Conservation (phyloP, 306 rosid species). For the Citrullus colocynthis region DNA sequence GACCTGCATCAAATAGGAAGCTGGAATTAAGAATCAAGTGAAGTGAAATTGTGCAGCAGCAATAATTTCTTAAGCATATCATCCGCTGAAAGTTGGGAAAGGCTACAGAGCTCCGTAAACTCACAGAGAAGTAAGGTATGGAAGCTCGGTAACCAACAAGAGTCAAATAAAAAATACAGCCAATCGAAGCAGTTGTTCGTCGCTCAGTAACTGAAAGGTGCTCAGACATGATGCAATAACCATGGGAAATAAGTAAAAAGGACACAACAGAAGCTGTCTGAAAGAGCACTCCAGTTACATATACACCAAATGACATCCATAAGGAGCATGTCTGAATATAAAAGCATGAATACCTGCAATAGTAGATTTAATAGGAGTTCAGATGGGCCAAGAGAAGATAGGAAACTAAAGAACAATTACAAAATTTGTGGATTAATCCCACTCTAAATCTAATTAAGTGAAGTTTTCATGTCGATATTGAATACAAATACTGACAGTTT, state of each 20-base stretch:
- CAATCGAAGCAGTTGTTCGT: conserved; percentile 83
- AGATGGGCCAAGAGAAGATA: neutral
- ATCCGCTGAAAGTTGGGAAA: neutral
- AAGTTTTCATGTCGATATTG: neutral
- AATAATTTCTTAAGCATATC: neutral
- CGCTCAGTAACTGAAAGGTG: conserved; percentile 71
- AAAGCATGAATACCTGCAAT: conserved; percentile 86
- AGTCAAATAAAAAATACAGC: conserved; percentile 85
- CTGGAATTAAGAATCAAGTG: conserved; percentile 1
- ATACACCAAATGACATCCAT: conserved; percentile 98
- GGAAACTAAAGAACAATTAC: neutral
- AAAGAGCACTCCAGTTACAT: conserved; percentile 88
- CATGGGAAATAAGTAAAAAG: conserved; percentile 85
- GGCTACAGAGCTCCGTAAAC: conserved; percentile 15
- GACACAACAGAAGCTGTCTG: conserved; percentile 86
- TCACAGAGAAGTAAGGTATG: conserved; percentile 76
- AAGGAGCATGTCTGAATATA: conserved; percentile 73
- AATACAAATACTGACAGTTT: neutral
- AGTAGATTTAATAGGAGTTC: neutral
- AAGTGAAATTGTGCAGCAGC: conserved; percentile 14
- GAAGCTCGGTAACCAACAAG: conserved; percentile 89
- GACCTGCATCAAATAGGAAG: conserved; percentile 39
- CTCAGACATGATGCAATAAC: conserved; percentile 94
- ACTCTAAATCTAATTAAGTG: neutral
- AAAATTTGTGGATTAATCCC: neutral